A percentile compares a stretch with the other conserved stretches of the same genome.
Conservation (phyloP, 108 stramenopile species). For the Stephanodiscus minutulus region DNA sequence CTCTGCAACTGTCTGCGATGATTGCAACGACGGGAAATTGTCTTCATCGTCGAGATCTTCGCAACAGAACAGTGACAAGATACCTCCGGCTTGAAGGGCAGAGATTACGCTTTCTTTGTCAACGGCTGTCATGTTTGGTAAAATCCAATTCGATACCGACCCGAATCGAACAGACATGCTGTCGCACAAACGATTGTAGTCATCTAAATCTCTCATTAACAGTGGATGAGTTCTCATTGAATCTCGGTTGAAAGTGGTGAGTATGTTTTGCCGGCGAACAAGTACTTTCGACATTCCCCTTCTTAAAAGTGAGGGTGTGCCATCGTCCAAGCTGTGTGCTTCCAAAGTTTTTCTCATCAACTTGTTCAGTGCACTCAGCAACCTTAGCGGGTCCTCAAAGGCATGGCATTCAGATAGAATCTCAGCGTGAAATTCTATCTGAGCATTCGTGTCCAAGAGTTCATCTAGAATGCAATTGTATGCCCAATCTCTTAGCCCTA, state of each 20-base stretch:
- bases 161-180: conserved; percentile 31
- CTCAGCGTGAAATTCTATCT: conserved; percentile 37
- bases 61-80: conserved; percentile 32
- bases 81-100: conserved; percentile 26
- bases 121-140: conserved; percentile 8
- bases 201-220: conserved; percentile 6
- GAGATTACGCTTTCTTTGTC: conserved; percentile 12
- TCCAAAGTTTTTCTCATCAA: conserved; percentile 32
- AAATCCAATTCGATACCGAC: conserved; percentile 24
- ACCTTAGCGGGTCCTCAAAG: conserved; percentile 15
- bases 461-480: conserved; percentile 16
- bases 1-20: not conserved
- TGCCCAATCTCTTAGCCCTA: conserved; percentile 5
- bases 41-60: conserved; percentile 18
- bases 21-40: not conserved
- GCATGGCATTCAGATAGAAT: conserved; percentile 40
- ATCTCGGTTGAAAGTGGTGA: conserved; percentile 16
- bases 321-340: not conserved
- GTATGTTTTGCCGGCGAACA: conserved; percentile 33
- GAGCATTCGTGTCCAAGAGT: not conserved
- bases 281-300: conserved; percentile 29
- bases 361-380: conserved; percentile 12
- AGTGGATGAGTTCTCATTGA: not conserved
- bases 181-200: conserved; percentile 4
- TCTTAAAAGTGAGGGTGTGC: conserved; percentile 3